Evolutionary conservation across 225 moss, liverwort and hornwort genomes (phyloP).

Genomic region (Bryum argenteum): DNA sequence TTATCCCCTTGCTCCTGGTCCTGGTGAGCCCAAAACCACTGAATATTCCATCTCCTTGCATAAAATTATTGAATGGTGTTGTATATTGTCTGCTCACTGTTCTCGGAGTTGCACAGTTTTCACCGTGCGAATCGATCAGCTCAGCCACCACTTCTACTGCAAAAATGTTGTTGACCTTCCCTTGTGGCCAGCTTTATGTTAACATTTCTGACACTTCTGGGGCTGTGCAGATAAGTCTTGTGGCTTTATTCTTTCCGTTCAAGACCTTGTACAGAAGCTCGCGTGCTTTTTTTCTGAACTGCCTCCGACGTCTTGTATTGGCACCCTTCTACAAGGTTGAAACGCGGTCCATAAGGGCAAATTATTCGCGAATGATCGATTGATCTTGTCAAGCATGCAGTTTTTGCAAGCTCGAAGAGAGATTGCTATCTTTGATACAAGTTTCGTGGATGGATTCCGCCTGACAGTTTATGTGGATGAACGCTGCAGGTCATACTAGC

Average conservation of each 20-base stretch:
- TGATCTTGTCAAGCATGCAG: neutral
- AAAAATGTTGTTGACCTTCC: neutral
- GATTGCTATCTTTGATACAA: neutral
- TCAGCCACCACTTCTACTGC: neutral
- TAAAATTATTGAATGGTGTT: neutral
- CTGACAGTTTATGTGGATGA: constrained; percentile 1
- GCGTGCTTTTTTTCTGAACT: constrained; percentile 60
- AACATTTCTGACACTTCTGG: neutral
- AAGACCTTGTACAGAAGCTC: constrained; percentile 65
- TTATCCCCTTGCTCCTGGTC: constrained; percentile 57
- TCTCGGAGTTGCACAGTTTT: neutral
- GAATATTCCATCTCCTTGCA: neutral
- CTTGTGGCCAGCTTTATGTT: neutral
- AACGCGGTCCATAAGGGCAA: neutral
- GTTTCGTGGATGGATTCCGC: neutral
- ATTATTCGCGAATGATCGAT: neutral
- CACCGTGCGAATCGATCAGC: neutral
- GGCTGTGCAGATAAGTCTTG: constrained; percentile 52
- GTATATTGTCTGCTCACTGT: neutral
- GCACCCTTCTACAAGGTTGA: constrained; percentile 69
- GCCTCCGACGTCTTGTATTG: constrained; percentile 49
- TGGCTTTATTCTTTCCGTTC: constrained; percentile 58
- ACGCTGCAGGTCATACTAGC: constrained; percentile 57
- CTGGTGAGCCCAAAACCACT: constrained; percentile 34
- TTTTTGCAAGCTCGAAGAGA: neutral